Conservation (phyloP, 2,329 filamentous ascomycete genomes). For the Alternaria novae-zelandiae region DNA sequence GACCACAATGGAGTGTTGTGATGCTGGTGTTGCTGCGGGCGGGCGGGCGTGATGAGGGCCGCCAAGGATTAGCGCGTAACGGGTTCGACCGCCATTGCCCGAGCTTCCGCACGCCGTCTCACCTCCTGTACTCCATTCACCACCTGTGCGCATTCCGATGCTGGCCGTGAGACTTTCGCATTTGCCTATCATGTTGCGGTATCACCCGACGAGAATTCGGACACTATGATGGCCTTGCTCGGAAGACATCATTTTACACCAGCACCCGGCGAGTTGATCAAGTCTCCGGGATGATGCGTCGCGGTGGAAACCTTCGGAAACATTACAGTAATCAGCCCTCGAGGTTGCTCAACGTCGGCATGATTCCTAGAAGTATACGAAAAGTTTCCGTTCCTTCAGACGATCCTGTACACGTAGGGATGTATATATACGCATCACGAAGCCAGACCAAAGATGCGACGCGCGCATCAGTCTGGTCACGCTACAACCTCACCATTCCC, state of each 20-base stretch:
- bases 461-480: neutral
- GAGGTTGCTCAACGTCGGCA: neutral
- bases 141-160: neutral
- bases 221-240: neutral
- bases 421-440: neutral
- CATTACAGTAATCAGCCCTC: neutral
- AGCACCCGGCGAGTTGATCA: neutral
- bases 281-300: neutral
- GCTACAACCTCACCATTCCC: neutral
- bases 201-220: neutral
- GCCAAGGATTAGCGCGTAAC: neutral
- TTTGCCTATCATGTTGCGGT: neutral
- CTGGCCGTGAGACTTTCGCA: neutral
- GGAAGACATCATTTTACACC: neutral
- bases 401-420: neutral
- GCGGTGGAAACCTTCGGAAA: neutral
- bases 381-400: neutral
- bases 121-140: neutral
- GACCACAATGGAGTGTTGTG: too few species aligned
- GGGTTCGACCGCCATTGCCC: neutral
- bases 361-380: neutral
- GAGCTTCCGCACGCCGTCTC: neutral
- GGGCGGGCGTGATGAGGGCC: neutral
- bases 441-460: neutral
- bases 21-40: neutral